phyloP scores from a whole-genome alignment of 2,329 filamentous ascomycete species.

The Hypoxylon sp. region DNA sequence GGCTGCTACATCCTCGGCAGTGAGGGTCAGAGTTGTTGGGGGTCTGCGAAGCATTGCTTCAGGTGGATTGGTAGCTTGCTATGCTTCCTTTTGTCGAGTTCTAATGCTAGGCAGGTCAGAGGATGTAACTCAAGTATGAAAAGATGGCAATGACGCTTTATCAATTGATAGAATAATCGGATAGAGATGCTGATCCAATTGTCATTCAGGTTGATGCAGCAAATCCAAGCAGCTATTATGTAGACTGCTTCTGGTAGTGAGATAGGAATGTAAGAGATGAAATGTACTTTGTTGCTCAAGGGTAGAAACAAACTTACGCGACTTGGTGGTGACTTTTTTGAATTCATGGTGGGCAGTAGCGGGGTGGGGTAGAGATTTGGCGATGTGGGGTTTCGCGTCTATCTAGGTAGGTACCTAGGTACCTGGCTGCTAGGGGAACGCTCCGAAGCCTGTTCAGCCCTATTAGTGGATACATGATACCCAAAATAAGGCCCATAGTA shows the following conservation, averaged over 20 bases:
- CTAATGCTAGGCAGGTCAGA: not conserved
- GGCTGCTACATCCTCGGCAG: slow-evolving; percentile 77
- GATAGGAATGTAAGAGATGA: not conserved
- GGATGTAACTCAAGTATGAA: not conserved
- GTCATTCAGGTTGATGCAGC: slow-evolving; percentile 8
- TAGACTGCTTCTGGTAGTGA: not conserved
- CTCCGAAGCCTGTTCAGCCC: slow-evolving; percentile 28
- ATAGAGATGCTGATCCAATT: slow-evolving; percentile 7
- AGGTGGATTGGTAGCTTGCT: not conserved
- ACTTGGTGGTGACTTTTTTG: not conserved
- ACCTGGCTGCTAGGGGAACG: not conserved
- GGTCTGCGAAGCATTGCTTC: slow-evolving; percentile 74
- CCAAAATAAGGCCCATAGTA: not conserved
- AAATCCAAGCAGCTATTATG: not conserved
- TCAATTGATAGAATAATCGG: slow-evolving; percentile 6
- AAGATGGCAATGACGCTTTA: not conserved
- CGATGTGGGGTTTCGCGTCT: slow-evolving; percentile 1
- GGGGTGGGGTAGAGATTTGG: slow-evolving; percentile 7
- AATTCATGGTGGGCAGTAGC: slow-evolving; percentile 9
- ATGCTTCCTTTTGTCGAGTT: not conserved
- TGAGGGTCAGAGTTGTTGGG: slow-evolving; percentile 77
- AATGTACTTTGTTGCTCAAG: slow-evolving; percentile 2
- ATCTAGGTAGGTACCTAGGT: not conserved
- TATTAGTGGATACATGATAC: slow-evolving; percentile 25
- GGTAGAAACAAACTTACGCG: not conserved